Evolutionary conservation across 1,284 basidiomycete genomes (phyloP), one percentile per base, ranked within the genome.

Genomic region (Sporisorium scitamineum): DNA sequence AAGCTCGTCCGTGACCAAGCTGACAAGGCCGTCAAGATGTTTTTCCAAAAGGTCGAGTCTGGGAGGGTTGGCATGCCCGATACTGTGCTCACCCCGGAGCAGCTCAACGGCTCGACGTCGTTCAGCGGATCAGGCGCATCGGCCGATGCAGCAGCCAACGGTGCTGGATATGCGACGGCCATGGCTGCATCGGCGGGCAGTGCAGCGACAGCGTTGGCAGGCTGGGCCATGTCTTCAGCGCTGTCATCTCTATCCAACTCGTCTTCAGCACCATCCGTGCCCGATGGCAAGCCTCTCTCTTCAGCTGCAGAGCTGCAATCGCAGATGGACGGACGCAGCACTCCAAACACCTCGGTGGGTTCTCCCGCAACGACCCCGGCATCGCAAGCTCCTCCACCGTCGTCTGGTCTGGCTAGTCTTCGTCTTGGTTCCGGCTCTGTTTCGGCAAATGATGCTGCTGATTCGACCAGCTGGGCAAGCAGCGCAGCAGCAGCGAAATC

Each of bases 1-100:
- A 79, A 72, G 58, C 62, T 78, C 5, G 82, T 85, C 14, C 70
- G 84, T 5, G 83, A 84, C n/a, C 71, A 77, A 50, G 83, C 84
- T 1, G 62, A 69, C 34, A 76, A 75, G 34, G 79, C 78, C 2
- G 57, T 84, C 24, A 71, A 76, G 31, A 60, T 81, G 50, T 85
- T 84, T 47, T 54, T 84, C 24, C 61, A 76, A 27, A 78, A 72
- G 29, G 67, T 82, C 47, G 70, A 78, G 24, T 68, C 72, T 2
- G 72, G 64, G 7, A 63, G 75, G 34, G 59, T 31, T 3, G 55
- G 52, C 7, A 76, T 83, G 77, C 74, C 80, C n/a, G 80, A 81
- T 14, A 66, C 65, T 9, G 68, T 55, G 44, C 68, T 80, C 1
- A 73, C 79, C n/a, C 69, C 68, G 0, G 70, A 71, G 16, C 67